Conservation (phyloP, 208 protist species). For the Trypanosoma scelopori region DNA sequence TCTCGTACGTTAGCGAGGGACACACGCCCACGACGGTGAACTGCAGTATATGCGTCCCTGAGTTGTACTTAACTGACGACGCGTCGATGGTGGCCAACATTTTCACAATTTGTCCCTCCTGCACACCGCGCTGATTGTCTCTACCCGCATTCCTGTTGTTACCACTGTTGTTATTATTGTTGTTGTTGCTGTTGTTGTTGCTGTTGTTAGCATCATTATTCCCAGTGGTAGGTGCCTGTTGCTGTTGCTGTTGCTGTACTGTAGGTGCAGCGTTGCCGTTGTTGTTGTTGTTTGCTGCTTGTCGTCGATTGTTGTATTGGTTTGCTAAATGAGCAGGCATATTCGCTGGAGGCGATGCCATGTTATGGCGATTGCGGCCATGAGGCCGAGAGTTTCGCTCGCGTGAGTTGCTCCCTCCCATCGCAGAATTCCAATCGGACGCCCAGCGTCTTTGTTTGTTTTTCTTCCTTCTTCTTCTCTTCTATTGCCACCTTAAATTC, state of each 20-base stretch:
- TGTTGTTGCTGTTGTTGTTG: slow-evolving; percentile 17
- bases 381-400: slow-evolving; percentile 2
- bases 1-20: slow-evolving; percentile 80
- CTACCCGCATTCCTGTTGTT: slow-evolving; percentile 11
- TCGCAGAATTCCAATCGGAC: background rate
- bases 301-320: slow-evolving; percentile 52
- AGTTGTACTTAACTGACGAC: slow-evolving; percentile 72
- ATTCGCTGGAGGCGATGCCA: slow-evolving; percentile 24
- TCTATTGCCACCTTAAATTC: background rate
- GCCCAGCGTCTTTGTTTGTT: too few relatives aligned
- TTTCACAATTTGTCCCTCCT: slow-evolving; percentile 92
- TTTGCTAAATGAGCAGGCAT: slow-evolving; percentile 76
- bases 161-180: slow-evolving; percentile 26
- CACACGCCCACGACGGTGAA: slow-evolving; percentile 79
- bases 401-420: slow-evolving; percentile 26
- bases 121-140: slow-evolving; percentile 49
- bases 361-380: background rate
- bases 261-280: slow-evolving; percentile 10
- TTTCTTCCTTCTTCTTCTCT: background rate
- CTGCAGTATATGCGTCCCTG: slow-evolving; percentile 61
- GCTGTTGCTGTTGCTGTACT: slow-evolving; percentile 13
- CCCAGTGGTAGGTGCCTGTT: slow-evolving; percentile 1
- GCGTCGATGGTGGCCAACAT: slow-evolving; percentile 89
- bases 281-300: slow-evolving; percentile 5
- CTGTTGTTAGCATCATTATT: slow-evolving; percentile 6